Conservation (phyloP, 805 yeast genomes). For the Starmerella roubikii region DNA sequence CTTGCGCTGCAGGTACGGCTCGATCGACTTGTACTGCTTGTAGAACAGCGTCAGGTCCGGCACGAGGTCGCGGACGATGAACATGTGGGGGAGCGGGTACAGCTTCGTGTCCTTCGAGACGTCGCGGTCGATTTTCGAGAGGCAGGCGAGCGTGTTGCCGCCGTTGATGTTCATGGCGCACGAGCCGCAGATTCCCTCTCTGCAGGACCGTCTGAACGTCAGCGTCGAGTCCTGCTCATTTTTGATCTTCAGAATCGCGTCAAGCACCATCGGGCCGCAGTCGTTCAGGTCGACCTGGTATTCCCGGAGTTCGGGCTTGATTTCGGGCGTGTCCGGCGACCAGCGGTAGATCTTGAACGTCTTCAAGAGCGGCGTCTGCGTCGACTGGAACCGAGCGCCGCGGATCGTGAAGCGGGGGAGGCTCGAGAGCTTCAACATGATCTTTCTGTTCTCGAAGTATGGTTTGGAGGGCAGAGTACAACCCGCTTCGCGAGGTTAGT, state of each 20-base stretch:
- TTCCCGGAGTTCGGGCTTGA: constrained; percentile 72
- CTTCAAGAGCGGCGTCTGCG: constrained; percentile 52
- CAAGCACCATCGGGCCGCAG: constrained; percentile 97
- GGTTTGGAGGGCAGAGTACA: no score
- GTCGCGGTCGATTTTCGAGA: constrained; percentile 84
- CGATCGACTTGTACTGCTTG: constrained; percentile 95
- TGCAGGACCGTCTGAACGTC: constrained; percentile 95
- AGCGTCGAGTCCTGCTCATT: constrained; percentile 93
- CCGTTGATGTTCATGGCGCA: constrained; percentile 99
- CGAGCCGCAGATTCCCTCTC: constrained; percentile 99
- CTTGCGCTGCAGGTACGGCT: constrained; percentile 86
- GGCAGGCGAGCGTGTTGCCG: constrained; percentile 89
- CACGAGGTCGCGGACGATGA: constrained; percentile 88
- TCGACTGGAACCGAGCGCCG: constrained; percentile 10
- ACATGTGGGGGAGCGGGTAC: constrained; percentile 97
- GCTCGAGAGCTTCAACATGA: no score
- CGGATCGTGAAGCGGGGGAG: no score
- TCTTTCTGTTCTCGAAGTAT: no score
- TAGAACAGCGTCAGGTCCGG: constrained; percentile 96
- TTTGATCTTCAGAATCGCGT: constrained; percentile 86
- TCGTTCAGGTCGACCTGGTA: constrained; percentile 76
- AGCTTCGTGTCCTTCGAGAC: constrained; percentile 63
- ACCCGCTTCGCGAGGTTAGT: no score
- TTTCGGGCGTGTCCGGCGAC: constrained; percentile 94
- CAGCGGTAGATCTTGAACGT: constrained; percentile 91